Evolutionary conservation across 257 asterid genomes (phyloP), one percentile per base, ranked within the genome.

Genomic region (Ballota nigra): DNA sequence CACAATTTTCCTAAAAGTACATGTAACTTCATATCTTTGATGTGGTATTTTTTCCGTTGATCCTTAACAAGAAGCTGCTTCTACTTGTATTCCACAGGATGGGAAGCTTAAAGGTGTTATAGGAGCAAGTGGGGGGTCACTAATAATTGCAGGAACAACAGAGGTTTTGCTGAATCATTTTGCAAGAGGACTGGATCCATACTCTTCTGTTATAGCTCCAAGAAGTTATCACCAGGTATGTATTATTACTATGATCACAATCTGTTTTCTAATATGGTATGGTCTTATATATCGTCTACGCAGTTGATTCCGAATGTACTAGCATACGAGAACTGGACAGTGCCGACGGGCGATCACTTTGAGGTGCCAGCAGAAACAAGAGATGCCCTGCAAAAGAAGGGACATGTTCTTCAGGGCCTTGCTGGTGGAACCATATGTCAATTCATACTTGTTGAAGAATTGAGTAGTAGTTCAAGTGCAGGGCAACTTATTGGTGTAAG

Each of bases 81-180:
- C 22, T 2, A 23, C 23, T 19, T n/a, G 18, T 3, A 33, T 20
- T 13, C 36, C 13, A 73, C 59, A 86, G 94, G 83, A 33, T 47
- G 86, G 82, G 24, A 53, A 72, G 20, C 20, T 91, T 51, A 79
- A 79, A 77, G 95, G 83, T 3, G 96, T 86, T 10, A 58, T 83
- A 5, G 97, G 96, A 10, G 96, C 89, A 56, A 86, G 88, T 64
- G 96, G 96, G 59, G 97, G 95, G 36, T 61, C 77, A 31, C 20
- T 41, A 65, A 91, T 88, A 34, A 83, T 84, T 24, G 85, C 88
- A 8, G 88, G 73, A 1, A 80, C 82, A 23, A 72, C 82, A 0
- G 82, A 88, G 82, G 92, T 91, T 23, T 28, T 86, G n/a, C 28
- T 88, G 76, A 91, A 88, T 64, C 75, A 85, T 61, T 75, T 86